Percentiles rank a stretch among this genome's conserved stretches.
Evolutionary conservation across 208 protist genomes (phyloP).

Genomic region (Leishmania mexicana): DNA sequence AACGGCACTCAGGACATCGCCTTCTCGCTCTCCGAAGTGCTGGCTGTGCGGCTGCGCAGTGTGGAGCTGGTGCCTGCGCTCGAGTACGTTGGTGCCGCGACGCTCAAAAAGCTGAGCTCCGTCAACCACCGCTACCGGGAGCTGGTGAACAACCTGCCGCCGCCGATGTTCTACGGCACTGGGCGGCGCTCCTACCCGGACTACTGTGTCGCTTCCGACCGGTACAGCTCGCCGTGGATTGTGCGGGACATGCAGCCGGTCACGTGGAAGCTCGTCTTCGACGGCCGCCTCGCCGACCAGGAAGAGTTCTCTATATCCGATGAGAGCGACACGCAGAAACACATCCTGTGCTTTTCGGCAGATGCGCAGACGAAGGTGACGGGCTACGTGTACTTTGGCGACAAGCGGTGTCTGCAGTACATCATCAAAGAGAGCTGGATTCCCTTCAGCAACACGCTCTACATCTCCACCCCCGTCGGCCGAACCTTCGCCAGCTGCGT

Average conservation of each 20-base stretch:
- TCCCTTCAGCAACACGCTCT: conserved; percentile 71
- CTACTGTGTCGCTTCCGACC: conserved; percentile 61
- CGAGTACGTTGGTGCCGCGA: conserved; percentile 62
- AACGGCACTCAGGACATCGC: conserved; percentile 31
- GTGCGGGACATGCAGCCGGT: conserved; percentile 57
- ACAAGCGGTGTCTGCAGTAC: conserved; percentile 50
- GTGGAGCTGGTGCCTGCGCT: conserved; percentile 73
- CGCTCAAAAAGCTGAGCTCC: conserved; percentile 69
- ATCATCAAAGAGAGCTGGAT: conserved; percentile 76
- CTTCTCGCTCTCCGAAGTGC: conserved; percentile 56
- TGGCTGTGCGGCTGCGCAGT: conserved; percentile 51
- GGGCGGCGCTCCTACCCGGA: conserved; percentile 65
- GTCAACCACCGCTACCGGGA: conserved; percentile 66
- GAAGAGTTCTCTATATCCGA: conserved; percentile 63
- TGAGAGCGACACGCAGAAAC: conserved; percentile 31
- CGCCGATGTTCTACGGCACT: conserved; percentile 57
- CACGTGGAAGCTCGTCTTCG: conserved; percentile 60
- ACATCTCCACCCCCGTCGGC: conserved; percentile 48
- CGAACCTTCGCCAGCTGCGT: conserved; percentile 58
- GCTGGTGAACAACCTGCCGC: conserved; percentile 71
- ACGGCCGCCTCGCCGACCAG: conserved; percentile 49
- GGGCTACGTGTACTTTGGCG: conserved; percentile 67
- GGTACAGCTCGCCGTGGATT: conserved; percentile 63
- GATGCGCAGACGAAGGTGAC: conserved; percentile 49
- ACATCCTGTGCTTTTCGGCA: conserved; percentile 50